phyloP scores from a whole-genome alignment of 2,329 filamentous ascomycete genomes.

The Xylaria sp. region DNA sequence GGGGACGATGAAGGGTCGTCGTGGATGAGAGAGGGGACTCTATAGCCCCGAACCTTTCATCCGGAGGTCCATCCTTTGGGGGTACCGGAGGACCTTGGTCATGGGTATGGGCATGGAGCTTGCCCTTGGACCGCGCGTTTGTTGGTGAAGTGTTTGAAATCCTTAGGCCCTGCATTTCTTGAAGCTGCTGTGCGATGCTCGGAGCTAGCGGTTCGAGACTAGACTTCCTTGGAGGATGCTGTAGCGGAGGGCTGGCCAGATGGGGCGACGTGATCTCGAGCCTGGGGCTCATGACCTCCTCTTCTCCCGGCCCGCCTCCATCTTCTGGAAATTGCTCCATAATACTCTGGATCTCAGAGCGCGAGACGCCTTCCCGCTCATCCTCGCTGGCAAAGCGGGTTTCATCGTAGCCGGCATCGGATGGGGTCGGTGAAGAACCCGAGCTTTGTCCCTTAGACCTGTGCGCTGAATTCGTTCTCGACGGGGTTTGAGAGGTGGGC shows the following conservation, averaged over 20 bases:
- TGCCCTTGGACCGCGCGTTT: conserved; percentile 52
- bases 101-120: conserved; percentile 43
- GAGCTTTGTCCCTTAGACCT: conserved; percentile 57
- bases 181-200: conserved; percentile 59
- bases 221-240: conserved; percentile 84
- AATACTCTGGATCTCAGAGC: conserved; percentile 92
- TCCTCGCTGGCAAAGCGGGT: conserved; percentile 68
- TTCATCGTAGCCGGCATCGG: conserved; percentile 67
- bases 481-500: conserved; percentile 65
- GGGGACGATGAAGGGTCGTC: conserved; percentile 67
- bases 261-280: conserved; percentile 85
- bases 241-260: conserved; percentile 68
- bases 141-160: conserved; percentile 55
- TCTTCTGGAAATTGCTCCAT: conserved; percentile 94
- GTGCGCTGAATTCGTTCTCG: conserved; percentile 67
- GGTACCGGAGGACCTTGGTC: conserved; percentile 67
- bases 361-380: conserved; percentile 74
- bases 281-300: conserved; percentile 92
- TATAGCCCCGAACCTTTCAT: conserved; percentile 49
- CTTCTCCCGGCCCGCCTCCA: conserved; percentile 74
- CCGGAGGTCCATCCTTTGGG: conserved; percentile 66
- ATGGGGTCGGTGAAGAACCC: conserved; percentile 64
- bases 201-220: conserved; percentile 79
- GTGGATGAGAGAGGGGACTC: conserved; percentile 59
- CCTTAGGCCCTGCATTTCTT: conserved; percentile 58